These are phyloP conservation scores for Ziziphus jujuba DNA, from an alignment of 306 rosid genomes.

Conservation along the genomic window DNA sequence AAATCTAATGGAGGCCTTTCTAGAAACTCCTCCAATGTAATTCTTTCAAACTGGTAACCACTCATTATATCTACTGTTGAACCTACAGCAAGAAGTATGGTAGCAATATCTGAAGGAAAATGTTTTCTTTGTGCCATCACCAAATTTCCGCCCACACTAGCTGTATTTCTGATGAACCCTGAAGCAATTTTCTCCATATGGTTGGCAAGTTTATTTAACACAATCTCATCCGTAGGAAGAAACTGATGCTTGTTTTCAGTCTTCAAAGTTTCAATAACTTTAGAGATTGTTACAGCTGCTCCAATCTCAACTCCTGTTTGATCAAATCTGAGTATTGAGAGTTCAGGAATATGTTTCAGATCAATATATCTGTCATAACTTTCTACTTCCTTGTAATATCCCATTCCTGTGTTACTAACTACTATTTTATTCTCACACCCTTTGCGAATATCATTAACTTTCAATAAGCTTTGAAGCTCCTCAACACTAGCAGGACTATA, in stretches of 20 bases:
- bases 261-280: slow-evolving; percentile 58
- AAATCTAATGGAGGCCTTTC: slow-evolving; percentile 58
- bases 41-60: slow-evolving; percentile 43
- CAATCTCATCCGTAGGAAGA: slow-evolving; percentile 36
- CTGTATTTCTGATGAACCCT: slow-evolving; percentile 65
- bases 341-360: slow-evolving; percentile 55
- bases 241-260: slow-evolving; percentile 19
- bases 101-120: slow-evolving; percentile 91
- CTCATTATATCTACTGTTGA: slow-evolving; percentile 60
- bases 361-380: slow-evolving; percentile 55
- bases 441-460: slow-evolving; percentile 10
- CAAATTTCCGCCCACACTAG: slow-evolving; percentile 84
- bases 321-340: slow-evolving; percentile 52
- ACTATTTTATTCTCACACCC: slow-evolving; percentile 37
- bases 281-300: slow-evolving; percentile 63
- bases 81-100: slow-evolving; percentile 75
- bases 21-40: slow-evolving; percentile 67
- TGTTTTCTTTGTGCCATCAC: slow-evolving; percentile 77
- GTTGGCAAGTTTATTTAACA: slow-evolving; percentile 51
- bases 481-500: slow-evolving; percentile 47
- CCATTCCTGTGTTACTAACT: slow-evolving; percentile 75
- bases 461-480: slow-evolving; percentile 51
- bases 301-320: slow-evolving; percentile 67
- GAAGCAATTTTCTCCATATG: slow-evolving; percentile 84
- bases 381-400: slow-evolving; percentile 67